Conservation (phyloP, 345 rosid species). For the Populus simonii region DNA sequence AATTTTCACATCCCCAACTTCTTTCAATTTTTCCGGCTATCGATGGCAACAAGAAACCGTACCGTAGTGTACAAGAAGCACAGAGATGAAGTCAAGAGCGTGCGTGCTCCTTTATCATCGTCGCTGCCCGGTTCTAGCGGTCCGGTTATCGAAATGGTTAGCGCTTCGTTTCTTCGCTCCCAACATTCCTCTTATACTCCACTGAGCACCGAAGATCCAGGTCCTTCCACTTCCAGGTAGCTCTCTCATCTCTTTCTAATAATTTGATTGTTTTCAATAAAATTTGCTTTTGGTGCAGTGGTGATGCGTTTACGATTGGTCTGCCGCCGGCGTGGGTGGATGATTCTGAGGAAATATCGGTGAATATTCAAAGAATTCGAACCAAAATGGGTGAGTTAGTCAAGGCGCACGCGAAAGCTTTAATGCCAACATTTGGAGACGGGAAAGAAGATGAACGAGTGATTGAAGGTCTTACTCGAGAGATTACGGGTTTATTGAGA, state of each 20-base stretch:
- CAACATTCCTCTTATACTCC: constrained; percentile 55
- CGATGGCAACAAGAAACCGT: constrained; percentile 84
- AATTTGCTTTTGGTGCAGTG: constrained; percentile 45
- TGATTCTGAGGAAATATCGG: constrained; percentile 86
- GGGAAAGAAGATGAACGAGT: constrained; percentile 80
- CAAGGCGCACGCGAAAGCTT: constrained; percentile 86
- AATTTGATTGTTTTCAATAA: not conserved
- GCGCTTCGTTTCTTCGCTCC: constrained; percentile 66
- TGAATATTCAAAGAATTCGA: constrained; percentile 64
- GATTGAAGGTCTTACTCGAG: constrained; percentile 80
- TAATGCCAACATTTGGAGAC: constrained; percentile 98
- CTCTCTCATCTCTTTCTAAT: not conserved
- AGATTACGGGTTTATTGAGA: constrained; percentile 66
- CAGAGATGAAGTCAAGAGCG: constrained; percentile 84
- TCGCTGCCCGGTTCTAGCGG: constrained; percentile 39
- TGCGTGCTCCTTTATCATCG: constrained; percentile 52
- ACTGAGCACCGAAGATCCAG: constrained; percentile 85
- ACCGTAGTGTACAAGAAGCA: constrained; percentile 63
- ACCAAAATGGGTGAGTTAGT: constrained; percentile 72
- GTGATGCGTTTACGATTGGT: constrained; percentile 67
- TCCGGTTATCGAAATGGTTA: constrained; percentile 88
- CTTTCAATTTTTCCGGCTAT: not conserved
- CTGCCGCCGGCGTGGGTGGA: constrained; percentile 95
- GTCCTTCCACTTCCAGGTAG: constrained; percentile 55
- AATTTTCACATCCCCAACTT: not conserved